Conservation (phyloP, 495 filamentous ascomycete species). For the Pseudotulostoma volvatum region DNA sequence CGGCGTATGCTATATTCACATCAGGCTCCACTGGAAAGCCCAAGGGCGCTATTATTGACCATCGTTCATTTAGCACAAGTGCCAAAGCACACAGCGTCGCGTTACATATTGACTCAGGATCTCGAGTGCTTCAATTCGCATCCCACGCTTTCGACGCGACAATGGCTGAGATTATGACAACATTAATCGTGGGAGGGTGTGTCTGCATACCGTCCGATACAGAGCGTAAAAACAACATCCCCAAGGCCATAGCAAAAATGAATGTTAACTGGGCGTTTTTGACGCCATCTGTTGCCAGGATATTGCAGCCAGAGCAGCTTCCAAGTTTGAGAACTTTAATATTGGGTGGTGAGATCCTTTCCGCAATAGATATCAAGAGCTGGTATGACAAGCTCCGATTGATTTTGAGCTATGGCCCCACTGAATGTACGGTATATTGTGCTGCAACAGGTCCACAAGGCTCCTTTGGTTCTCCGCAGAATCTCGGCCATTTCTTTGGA, state of each 20-base stretch:
- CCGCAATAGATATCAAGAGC: constrained; percentile 20
- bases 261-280: constrained; percentile 28
- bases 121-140: constrained; percentile 27
- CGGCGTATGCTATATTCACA: constrained; percentile 34
- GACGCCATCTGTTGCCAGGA: constrained; percentile 35
- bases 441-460: constrained; percentile 26
- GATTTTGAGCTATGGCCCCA: constrained; percentile 36
- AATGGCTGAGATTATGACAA: constrained; percentile 29
- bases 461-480: constrained; percentile 11
- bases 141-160: constrained; percentile 34
- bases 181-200: constrained; percentile 29
- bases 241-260: constrained; percentile 28
- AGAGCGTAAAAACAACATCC: constrained; percentile 33
- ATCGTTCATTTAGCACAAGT: constrained; percentile 28
- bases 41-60: constrained; percentile 37
- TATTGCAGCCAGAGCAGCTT: constrained; percentile 26
- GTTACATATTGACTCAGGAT: constrained; percentile 19
- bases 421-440: constrained; percentile 32
- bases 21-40: constrained; percentile 39
- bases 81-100: constrained; percentile 21
- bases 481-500: constrained; percentile 3
- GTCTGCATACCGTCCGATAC: constrained; percentile 36
- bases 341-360: constrained; percentile 34
- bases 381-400: constrained; percentile 28
- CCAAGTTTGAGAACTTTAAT: constrained; percentile 30